These are phyloP conservation scores for Tranzscheliella williamsii DNA, from an alignment of 1,284 basidiomycete genomes.

Conservation along the genomic window DNA sequence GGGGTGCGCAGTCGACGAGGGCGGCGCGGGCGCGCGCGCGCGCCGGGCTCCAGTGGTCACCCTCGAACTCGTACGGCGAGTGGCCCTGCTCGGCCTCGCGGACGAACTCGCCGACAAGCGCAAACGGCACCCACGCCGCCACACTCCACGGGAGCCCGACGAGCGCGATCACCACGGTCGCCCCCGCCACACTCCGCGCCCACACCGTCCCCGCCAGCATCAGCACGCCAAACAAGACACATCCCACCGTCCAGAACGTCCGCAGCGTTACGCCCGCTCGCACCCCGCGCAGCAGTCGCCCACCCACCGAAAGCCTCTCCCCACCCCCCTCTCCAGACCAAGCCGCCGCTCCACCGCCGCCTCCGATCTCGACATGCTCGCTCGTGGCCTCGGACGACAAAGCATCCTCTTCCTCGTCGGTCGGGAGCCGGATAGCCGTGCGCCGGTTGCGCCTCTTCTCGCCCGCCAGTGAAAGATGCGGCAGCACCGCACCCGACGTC, in stretches of 20 bases:
- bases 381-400: conserved; percentile 1
- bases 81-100: conserved; percentile 48
- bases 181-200: conserved; percentile 24
- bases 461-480: conserved; percentile 44
- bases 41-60: conserved; percentile 34
- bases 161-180: conserved; percentile 46
- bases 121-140: conserved; percentile 58
- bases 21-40: conserved; percentile 21
- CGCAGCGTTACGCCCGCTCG: conserved; percentile 36
- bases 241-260: conserved; percentile 50
- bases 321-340: no score
- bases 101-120: conserved; percentile 56
- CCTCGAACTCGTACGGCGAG: conserved; percentile 36
- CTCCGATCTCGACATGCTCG: conserved; percentile 2
- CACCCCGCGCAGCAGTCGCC: conserved; percentile 12
- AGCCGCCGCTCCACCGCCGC: not conserved
- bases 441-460: conserved; percentile 1
- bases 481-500: conserved; percentile 38
- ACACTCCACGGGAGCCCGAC: conserved; percentile 58
- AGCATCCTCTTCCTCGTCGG: not conserved
- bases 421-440: not conserved
- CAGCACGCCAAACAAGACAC: conserved; percentile 26
- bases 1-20: conserved; percentile 26
- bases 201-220: conserved; percentile 42
- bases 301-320: conserved; percentile 10